Evolutionary conservation across 2,329 filamentous ascomycete genomes (phyloP), one percentile per base, ranked within the genome.

Genomic region (Colletotrichum spaethianum): DNA sequence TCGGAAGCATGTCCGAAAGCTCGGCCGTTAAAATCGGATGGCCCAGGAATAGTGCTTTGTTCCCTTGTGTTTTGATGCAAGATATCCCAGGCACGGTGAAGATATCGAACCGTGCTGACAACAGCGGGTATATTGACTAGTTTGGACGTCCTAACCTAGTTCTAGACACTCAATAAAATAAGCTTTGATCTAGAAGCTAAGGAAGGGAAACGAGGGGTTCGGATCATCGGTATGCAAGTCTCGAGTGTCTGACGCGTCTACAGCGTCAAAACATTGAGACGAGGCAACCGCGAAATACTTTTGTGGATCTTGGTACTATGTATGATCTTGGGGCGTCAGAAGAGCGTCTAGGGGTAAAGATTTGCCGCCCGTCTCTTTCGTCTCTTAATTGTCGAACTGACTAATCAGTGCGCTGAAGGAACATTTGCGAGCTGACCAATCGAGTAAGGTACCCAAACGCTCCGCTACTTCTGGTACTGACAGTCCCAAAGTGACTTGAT

Each of bases 371-470:
- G 33, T 9, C 33, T 36, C 33, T 36, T 7, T 36, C 8, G 3
- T 36, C 33, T 36, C 7, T 7, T 6, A 11, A 11, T 9, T 16
- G 16, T 40, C 38, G 12, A 11, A 40, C 12, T 40, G 8, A 40
- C 12, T 3, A 40, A 16, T 2, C 38, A 40, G 38, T 40, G 38
- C 2, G 38, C 2, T 3, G 38, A 40, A 3, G 12, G 14, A 5
- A 40, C 5, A 40, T 11, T 40, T 16, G 38, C 56, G 56, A 59
- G 56, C 36, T 26, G 38, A 33, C 56, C 56, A 59, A 59, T 44
- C 16, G 7, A 3, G 23, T 11, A 44, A 20, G 8, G 1, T 9
- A 4, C 5, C 38, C 23, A 44, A 44, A 14, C 7, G 3, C 4
- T 5, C 14, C n/a, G 3, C 33, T 16, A n/a, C 12, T 9, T 46